phyloP scores from a whole-genome alignment of 1,284 basidiomycete species.

The Cryptococcus depauperatus region DNA sequence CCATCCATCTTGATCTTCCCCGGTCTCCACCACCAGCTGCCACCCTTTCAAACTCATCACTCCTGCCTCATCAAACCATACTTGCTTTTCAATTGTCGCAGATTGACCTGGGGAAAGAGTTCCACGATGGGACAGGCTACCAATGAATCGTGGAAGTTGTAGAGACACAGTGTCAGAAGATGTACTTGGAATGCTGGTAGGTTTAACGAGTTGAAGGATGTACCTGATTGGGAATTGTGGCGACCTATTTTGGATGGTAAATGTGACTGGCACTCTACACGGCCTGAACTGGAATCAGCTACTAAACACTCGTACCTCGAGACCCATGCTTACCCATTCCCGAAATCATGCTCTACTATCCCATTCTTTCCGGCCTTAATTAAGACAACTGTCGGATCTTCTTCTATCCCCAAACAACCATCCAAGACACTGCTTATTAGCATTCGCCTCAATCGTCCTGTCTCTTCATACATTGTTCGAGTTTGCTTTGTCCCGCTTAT shows the following conservation, averaged over 20 bases:
- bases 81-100: conserved; percentile 6
- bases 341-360: conserved; percentile 57
- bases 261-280: conserved; percentile 52
- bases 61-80: conserved; percentile 26
- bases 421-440: conserved; percentile 58
- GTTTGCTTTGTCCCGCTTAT: conserved; percentile 54
- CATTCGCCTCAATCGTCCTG: conserved; percentile 59
- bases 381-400: conserved; percentile 56
- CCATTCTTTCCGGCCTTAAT: conserved; percentile 31
- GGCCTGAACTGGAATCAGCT: conserved; percentile 47
- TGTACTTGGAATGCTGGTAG: not conserved
- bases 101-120: conserved; percentile 14
- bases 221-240: conserved; percentile 25
- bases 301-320: not conserved
- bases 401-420: conserved; percentile 67
- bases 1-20: conserved; percentile 9
- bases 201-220: conserved; percentile 24
- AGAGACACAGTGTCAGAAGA: conserved; percentile 1
- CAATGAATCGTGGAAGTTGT: conserved; percentile 13
- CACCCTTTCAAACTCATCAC: conserved; percentile 28
- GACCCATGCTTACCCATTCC: conserved; percentile 51
- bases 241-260: conserved; percentile 57
- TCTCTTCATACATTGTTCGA: conserved; percentile 83
- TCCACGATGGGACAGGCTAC: conserved; percentile 22
- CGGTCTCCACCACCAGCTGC: conserved; percentile 24